A percentile compares a stretch with the other conserved stretches of the same genome.
Evolutionary conservation across 768 basidiomycete genomes (phyloP).

Genomic region (Podaxis sp.): DNA sequence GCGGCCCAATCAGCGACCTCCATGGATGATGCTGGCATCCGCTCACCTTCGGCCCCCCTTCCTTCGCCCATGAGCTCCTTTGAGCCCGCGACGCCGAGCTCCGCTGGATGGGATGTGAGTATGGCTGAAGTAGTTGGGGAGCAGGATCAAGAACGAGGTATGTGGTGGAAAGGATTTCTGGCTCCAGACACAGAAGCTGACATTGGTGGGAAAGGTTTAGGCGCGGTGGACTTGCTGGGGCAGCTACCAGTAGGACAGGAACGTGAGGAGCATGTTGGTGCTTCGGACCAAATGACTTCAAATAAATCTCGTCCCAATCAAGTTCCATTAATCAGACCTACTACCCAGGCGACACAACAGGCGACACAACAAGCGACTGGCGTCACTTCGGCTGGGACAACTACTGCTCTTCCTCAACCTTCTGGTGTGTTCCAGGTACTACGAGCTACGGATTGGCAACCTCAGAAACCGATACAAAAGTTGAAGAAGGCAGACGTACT

Average conservation of each 20-base stretch:
- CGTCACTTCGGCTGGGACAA: not conserved
- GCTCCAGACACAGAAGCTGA: not conserved
- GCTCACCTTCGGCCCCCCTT: constrained; percentile 24
- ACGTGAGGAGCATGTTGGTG: constrained; percentile 4
- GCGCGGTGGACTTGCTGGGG: constrained; percentile 12
- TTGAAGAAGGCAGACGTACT: constrained; percentile 33
- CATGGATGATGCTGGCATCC: not conserved
- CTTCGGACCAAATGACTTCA: not conserved
- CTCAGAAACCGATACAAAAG: constrained; percentile 14
- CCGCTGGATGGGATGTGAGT: constrained; percentile 30
- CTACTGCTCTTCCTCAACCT: not conserved
- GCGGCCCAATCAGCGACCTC: not conserved
- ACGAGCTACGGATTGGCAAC: not conserved
- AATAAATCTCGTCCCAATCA: not conserved
- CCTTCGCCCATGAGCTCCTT: constrained; percentile 28
- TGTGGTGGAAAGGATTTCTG: constrained; percentile 18
- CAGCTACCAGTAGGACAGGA: constrained; percentile 21
- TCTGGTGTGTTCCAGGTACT: constrained; percentile 3
- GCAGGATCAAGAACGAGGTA: constrained; percentile 15
- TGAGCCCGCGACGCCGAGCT: constrained; percentile 33
- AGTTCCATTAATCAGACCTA: not conserved
- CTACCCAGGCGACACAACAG: not conserved
- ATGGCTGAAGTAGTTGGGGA: constrained; percentile 24
- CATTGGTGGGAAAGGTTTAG: not conserved
- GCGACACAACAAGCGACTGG: not conserved